Evolutionary conservation across 331 rosid species (phyloP).

Genomic region (Acacia concinna): DNA sequence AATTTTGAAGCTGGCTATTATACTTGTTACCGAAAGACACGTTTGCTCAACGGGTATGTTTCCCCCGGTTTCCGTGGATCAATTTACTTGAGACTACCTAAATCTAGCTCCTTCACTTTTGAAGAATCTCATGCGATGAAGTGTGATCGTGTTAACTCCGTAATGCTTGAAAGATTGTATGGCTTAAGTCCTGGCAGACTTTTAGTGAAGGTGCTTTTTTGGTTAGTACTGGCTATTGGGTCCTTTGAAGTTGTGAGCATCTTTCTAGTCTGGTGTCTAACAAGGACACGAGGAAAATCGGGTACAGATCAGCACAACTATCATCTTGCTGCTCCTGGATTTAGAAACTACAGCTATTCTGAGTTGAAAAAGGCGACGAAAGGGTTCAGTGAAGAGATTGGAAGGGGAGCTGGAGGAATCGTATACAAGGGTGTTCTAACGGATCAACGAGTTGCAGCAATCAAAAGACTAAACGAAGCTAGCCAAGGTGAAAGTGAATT

Average conservation of each 20-base stretch:
- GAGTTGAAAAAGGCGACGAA: slow-evolving; percentile 38
- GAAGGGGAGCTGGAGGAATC: not conserved
- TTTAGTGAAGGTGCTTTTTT: not conserved
- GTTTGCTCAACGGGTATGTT: not conserved
- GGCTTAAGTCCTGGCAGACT: not conserved
- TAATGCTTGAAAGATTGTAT: not conserved
- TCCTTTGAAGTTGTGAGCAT: not conserved
- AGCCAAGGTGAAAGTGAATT: slow-evolving; percentile 44
- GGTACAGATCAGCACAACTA: not conserved
- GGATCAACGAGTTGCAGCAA: slow-evolving; percentile 37
- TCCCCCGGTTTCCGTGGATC: not conserved
- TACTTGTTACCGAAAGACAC: not conserved
- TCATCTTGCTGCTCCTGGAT: slow-evolving; percentile 35
- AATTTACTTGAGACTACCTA: not conserved
- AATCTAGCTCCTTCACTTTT: not conserved
- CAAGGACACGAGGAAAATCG: slow-evolving; percentile 9
- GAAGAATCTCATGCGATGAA: not conserved
- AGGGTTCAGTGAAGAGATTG: slow-evolving; percentile 27
- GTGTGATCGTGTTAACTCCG: not conserved
- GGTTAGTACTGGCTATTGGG: not conserved
- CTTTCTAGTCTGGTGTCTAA: not conserved
- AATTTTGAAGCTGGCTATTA: not conserved
- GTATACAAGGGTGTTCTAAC: not conserved
- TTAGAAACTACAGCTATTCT: slow-evolving; percentile 31
- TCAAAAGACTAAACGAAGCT: slow-evolving; percentile 37